Conservation (phyloP, 441 rosid species). For the Breynia disticha region DNA sequence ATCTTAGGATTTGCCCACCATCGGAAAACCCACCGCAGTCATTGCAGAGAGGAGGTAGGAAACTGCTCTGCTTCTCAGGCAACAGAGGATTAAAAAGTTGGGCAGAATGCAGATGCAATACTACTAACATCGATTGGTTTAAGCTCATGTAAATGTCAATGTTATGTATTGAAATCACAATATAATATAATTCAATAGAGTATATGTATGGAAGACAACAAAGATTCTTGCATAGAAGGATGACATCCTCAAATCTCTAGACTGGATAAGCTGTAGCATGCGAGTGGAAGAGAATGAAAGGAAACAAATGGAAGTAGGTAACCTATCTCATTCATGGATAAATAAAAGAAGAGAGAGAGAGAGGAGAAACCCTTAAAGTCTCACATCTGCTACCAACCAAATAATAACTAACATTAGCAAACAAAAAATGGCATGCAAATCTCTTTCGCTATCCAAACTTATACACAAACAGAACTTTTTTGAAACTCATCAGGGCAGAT, state of each 20-base stretch:
- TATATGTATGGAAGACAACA: too few relatives aligned
- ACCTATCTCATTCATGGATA: slow-evolving; percentile 7
- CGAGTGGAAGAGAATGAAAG: slow-evolving; percentile 6
- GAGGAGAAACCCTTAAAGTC: too few relatives aligned
- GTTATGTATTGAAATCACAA: not conserved
- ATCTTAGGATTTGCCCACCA: slow-evolving; percentile 63
- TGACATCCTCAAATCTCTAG: not conserved
- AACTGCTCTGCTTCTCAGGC: slow-evolving; percentile 41
- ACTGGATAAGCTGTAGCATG: slow-evolving; percentile 11
- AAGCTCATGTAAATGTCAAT: not conserved
- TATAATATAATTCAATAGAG: not conserved
- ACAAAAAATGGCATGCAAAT: too few relatives aligned
- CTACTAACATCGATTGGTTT: not conserved
- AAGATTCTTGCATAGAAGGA: not conserved
- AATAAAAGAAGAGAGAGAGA: too few relatives aligned
- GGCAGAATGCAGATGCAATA: slow-evolving; percentile 39
- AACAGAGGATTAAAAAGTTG: slow-evolving; percentile 41
- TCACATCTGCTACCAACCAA: too few relatives aligned
- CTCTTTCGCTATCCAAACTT: too few relatives aligned
- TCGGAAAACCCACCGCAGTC: slow-evolving; percentile 22
- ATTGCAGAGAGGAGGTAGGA: slow-evolving; percentile 7
- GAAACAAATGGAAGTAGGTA: slow-evolving; percentile 9
- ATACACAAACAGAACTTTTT: too few relatives aligned
- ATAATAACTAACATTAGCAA: too few relatives aligned
- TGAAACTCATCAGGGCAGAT: too few relatives aligned